Conservation (phyloP, 2,329 filamentous ascomycete genomes). For the Tolypocladium pustulatum region DNA sequence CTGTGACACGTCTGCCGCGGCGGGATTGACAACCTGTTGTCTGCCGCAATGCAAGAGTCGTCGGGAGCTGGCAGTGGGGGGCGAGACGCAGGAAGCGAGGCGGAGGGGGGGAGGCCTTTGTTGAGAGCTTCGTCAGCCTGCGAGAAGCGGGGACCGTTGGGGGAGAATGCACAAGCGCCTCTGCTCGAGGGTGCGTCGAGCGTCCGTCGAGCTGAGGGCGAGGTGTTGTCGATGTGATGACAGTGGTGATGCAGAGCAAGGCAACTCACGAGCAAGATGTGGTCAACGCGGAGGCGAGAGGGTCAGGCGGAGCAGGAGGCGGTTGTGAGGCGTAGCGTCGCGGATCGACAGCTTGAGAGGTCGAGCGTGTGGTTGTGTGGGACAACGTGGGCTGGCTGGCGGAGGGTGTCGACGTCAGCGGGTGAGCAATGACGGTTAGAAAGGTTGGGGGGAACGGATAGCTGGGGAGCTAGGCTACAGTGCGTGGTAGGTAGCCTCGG, state of each 20-base stretch:
- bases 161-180: neutral
- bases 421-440: neutral
- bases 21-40: constrained; percentile 1
- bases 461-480: no score
- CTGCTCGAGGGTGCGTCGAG: neutral
- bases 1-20: constrained; percentile 7
- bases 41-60: constrained; percentile 2
- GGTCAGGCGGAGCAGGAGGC: constrained; percentile 1
- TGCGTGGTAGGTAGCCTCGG: neutral
- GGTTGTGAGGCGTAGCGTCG: constrained; percentile 5
- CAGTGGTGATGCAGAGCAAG: neutral
- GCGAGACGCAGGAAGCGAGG: constrained; percentile 2
- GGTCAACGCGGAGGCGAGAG: neutral
- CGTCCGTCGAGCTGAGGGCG: neutral
- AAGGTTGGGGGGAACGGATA: no score
- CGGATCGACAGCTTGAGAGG: constrained; percentile 1
- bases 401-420: constrained; percentile 5
- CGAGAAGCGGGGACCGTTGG: constrained; percentile 6
- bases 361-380: neutral
- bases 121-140: constrained; percentile 6
- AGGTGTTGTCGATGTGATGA: neutral
- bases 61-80: neutral
- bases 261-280: neutral
- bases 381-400: neutral
- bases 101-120: constrained; percentile 1